Evolutionary conservation across 371 early-diverging fungal species (phyloP), one percentile per base, ranked within the genome.

Genomic region (Lichtheimia corymbifera): DNA sequence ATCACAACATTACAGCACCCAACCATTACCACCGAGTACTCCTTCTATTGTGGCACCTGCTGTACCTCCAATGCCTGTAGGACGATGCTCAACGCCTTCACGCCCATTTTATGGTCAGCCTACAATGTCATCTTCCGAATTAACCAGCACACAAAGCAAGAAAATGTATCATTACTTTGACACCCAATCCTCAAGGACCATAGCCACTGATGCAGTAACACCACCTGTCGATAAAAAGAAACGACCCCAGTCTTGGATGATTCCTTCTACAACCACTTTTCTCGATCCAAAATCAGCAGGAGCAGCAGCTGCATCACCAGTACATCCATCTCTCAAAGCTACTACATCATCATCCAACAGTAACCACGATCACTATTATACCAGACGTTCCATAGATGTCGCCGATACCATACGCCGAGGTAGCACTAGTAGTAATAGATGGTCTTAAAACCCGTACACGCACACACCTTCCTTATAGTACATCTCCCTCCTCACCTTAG

Each of bases 31-130:
- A 18, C 3, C 59, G 3, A n/a, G 43, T 42, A 28, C 43, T 20
- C 53, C 64, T 0, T 54, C 66, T 5, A 56, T 67, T 24, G 74
- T 71, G 11, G 66, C 74, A 22, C 74, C 71, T 56, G 65, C 70
- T 24, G 61, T 68, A 12, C 72, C 75, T 22, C 75, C 71, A 14
- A 20, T 65, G 22, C 65, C 59, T 43, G 24, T 65, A 18, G 44
- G 35, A 11, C 35, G 35, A 35, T 35, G 9, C 9, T 35, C 35
- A 35, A 35, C 35, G 2, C 11, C 35, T 35, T 35, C 35, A 35
- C 18, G 52, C 17, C n/a, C 43, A 7, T 52, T 45, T 41, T 52
- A 52, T 42, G 60, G 22, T 3, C 50, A 59, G n/a, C 60, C 60
- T 25, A 52, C 44, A 41, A 22, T 56, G 25, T 56, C 57, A 7